Percentiles rank a stretch among this genome's conserved stretches.
These are phyloP conservation scores for Wickerhamomyces chambardii DNA, from an alignment of 805 yeast genomes.

Conservation along the genomic window DNA sequence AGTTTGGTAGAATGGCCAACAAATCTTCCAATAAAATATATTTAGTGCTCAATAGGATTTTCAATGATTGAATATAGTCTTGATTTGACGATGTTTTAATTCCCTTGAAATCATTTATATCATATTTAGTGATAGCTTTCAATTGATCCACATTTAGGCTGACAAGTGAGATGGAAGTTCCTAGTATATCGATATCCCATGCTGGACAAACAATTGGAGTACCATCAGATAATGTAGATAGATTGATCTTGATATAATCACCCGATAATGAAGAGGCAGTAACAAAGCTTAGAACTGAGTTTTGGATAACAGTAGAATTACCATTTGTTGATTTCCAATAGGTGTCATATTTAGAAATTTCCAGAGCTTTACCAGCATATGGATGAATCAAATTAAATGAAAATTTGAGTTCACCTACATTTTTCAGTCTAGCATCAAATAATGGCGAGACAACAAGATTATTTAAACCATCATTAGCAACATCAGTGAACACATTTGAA, in stretches of 20 bases:
- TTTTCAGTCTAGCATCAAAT: slow-evolving; percentile 71
- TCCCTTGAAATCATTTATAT: slow-evolving; percentile 7
- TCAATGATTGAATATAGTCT: slow-evolving; percentile 23
- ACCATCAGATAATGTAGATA: slow-evolving; percentile 72
- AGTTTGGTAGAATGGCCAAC: slow-evolving; percentile 43
- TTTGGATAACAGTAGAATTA: slow-evolving; percentile 14
- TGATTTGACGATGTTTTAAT: slow-evolving; percentile 10
- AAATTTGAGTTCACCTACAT: slow-evolving; percentile 74
- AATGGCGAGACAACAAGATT: slow-evolving; percentile 51
- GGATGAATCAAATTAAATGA: slow-evolving; percentile 82
- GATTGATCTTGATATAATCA: slow-evolving; percentile 58
- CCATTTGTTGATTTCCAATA: slow-evolving; percentile 91
- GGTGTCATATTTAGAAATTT: slow-evolving; percentile 87
- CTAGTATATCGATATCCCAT: slow-evolving; percentile 42
- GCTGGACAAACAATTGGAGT: slow-evolving; percentile 77
- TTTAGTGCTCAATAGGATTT: slow-evolving; percentile 33
- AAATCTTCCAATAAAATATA: slow-evolving; percentile 55
- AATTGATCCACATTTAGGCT: slow-evolving; percentile 34
- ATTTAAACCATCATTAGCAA: slow-evolving; percentile 25
- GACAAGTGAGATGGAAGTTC: slow-evolving; percentile 50
- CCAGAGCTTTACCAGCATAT: slow-evolving; percentile 75
- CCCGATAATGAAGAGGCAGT: slow-evolving; percentile 90
- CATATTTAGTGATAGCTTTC: slow-evolving; percentile 19
- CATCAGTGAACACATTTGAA: slow-evolving; percentile 36
- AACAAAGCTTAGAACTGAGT: slow-evolving; percentile 53